These are phyloP conservation scores for Angomonas deanei DNA, from an alignment of 208 protist genomes.

Conservation along the genomic window DNA sequence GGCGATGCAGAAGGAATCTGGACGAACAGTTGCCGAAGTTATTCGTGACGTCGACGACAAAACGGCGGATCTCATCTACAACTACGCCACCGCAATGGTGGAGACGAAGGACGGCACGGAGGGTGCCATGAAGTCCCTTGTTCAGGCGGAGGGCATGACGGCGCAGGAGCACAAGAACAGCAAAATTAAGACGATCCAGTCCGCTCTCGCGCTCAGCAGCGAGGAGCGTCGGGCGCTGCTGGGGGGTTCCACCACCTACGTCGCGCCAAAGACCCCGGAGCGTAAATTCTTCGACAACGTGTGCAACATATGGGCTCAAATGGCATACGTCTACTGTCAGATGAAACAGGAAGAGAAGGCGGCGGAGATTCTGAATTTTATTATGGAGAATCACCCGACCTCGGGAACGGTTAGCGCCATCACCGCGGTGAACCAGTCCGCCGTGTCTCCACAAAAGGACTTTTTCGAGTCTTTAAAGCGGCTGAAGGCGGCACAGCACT, in stretches of 20 bases:
- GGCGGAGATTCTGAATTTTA: slow-evolving; percentile 29
- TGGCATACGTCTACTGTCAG: slow-evolving; percentile 59
- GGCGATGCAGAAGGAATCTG: slow-evolving; percentile 17
- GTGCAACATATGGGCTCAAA: slow-evolving; percentile 73
- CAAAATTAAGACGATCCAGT: slow-evolving; percentile 35
- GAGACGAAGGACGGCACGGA: slow-evolving; percentile 39
- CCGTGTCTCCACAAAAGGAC: slow-evolving; percentile 52
- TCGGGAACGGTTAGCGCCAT: slow-evolving; percentile 59
- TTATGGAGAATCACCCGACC: slow-evolving; percentile 47
- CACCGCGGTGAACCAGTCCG: slow-evolving; percentile 66
- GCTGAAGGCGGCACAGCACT: slow-evolving; percentile 58
- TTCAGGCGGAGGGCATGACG: slow-evolving; percentile 61
- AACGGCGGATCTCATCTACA: slow-evolving; percentile 70
- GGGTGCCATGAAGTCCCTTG: slow-evolving; percentile 44
- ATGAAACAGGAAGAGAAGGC: slow-evolving; percentile 48
- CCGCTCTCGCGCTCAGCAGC: slow-evolving; percentile 30
- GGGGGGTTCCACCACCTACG: neutral
- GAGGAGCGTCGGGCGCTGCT: slow-evolving; percentile 16
- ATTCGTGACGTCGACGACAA: slow-evolving; percentile 19
- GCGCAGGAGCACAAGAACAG: slow-evolving; percentile 34
- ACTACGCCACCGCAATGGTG: slow-evolving; percentile 65
- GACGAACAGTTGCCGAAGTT: slow-evolving; percentile 28
- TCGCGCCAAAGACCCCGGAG: slow-evolving; percentile 21
- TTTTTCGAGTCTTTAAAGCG: slow-evolving; percentile 72
- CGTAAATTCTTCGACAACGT: slow-evolving; percentile 79